phyloP scores from a whole-genome alignment of 148 eudicot genomes.

The Spergularia marina region DNA sequence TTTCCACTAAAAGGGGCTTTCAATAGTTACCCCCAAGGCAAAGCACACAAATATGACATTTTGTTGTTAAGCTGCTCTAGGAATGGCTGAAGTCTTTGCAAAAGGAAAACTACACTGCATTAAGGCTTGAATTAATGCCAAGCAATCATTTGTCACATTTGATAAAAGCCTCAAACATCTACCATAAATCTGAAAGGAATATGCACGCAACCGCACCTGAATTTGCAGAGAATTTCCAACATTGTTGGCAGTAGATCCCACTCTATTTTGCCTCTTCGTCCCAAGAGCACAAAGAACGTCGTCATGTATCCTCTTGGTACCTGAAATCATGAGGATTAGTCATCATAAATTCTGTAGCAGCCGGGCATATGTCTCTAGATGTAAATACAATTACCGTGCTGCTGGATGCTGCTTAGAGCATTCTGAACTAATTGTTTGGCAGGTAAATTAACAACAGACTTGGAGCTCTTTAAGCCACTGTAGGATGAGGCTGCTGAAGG shows the following conservation, averaged over 20 bases:
- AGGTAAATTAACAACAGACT: slow-evolving; percentile 24
- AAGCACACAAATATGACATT: neutral
- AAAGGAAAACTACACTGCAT: neutral
- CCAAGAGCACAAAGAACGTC: slow-evolving; percentile 34
- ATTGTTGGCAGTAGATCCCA: slow-evolving; percentile 21
- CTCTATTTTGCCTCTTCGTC: slow-evolving; percentile 27
- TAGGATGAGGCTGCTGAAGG: slow-evolving; percentile 23
- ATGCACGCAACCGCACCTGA: slow-evolving; percentile 18
- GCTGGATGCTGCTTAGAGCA: slow-evolving; percentile 19
- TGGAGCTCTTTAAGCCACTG: slow-evolving; percentile 23
- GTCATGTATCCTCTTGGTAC: slow-evolving; percentile 38
- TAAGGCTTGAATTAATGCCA: neutral
- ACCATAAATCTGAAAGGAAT: neutral
- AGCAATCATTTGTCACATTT: neutral
- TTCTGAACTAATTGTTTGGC: slow-evolving; percentile 15
- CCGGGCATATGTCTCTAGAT: neutral
- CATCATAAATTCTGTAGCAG: neutral
- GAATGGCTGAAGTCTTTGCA: neutral
- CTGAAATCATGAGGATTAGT: slow-evolving; percentile 23
- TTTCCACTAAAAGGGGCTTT: too few relatives aligned
- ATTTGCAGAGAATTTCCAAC: slow-evolving; percentile 17
- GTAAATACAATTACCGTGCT: slow-evolving; percentile 21
- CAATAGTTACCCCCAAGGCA: neutral
- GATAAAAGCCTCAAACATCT: neutral
- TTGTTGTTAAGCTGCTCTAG: neutral